These are phyloP conservation scores for Lodderomyces metapsilosis DNA, from an alignment of 1,139 yeast genomes.

Conservation along the genomic window DNA sequence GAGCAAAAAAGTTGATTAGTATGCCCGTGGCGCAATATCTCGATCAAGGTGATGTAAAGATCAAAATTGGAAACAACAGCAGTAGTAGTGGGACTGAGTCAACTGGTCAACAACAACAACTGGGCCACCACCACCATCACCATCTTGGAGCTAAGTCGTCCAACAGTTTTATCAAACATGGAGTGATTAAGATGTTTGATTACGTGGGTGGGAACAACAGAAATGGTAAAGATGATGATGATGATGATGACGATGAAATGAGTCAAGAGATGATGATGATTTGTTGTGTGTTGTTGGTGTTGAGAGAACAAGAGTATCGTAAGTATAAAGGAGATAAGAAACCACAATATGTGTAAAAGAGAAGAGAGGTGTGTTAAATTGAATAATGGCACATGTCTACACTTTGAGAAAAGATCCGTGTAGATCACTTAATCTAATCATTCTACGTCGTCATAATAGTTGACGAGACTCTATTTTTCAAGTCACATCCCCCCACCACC, in stretches of 20 bases:
- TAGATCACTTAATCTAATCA: too few species aligned
- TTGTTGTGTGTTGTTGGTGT: conserved; percentile 30
- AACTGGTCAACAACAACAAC: background rate
- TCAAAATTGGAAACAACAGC: conserved; percentile 12
- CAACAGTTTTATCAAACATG: conserved; percentile 23
- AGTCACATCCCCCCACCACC: too few species aligned
- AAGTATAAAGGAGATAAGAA: conserved; percentile 33
- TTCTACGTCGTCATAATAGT: too few species aligned
- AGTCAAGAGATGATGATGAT: conserved; percentile 27
- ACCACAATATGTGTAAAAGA: background rate
- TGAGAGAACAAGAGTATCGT: conserved; percentile 39
- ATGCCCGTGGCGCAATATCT: conserved; percentile 33
- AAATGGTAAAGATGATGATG: background rate
- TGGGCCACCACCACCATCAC: background rate
- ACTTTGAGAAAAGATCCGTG: too few species aligned
- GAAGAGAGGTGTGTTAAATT: too few species aligned
- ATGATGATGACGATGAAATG: conserved; percentile 10
- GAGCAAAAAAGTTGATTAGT: conserved; percentile 20
- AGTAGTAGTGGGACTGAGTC: background rate
- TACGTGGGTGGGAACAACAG: conserved; percentile 8
- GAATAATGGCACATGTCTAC: too few species aligned
- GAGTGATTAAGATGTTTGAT: conserved; percentile 32
- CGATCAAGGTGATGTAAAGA: conserved; percentile 27
- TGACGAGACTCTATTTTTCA: too few species aligned
- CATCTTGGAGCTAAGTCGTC: background rate